Conservation (phyloP, 1,139 yeast species). For the Protomyces inouyei region DNA sequence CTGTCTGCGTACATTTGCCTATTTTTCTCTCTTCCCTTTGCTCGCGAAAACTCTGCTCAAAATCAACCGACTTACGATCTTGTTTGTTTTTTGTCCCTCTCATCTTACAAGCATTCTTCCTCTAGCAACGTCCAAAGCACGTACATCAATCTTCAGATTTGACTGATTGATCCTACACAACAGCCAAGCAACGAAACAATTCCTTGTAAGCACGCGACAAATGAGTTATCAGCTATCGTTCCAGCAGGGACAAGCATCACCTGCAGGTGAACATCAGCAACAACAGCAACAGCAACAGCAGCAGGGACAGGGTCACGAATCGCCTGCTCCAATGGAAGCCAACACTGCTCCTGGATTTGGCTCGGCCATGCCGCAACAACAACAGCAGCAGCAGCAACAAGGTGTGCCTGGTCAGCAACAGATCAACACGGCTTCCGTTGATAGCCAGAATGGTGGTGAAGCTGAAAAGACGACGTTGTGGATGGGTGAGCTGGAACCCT, state of each 20-base stretch:
- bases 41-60: neutral
- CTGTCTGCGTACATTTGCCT: neutral
- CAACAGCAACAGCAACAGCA: slow-evolving; percentile 16
- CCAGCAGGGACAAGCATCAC: neutral
- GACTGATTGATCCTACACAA: too few species aligned
- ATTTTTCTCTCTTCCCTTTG: neutral
- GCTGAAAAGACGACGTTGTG: slow-evolving; percentile 23
- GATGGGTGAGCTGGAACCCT: slow-evolving; percentile 94
- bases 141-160: too few species aligned
- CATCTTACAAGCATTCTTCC: too few species aligned
- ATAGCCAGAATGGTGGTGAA: slow-evolving; percentile 24
- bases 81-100: too few species aligned
- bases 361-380: neutral
- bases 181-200: neutral
- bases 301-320: slow-evolving; percentile 1
- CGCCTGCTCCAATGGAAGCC: neutral
- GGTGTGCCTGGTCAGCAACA: neutral
- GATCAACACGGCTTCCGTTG: neutral
- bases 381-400: slow-evolving; percentile 22
- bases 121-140: neutral
- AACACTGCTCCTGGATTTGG: slow-evolving; percentile 20
- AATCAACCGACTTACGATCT: too few species aligned
- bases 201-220: neutral
- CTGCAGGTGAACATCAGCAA: slow-evolving; percentile 27
- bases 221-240: slow-evolving; percentile 16